These are phyloP conservation scores for Fusarium staphyleae DNA, from an alignment of 2,329 filamentous ascomycete species.

Conservation along the genomic window DNA sequence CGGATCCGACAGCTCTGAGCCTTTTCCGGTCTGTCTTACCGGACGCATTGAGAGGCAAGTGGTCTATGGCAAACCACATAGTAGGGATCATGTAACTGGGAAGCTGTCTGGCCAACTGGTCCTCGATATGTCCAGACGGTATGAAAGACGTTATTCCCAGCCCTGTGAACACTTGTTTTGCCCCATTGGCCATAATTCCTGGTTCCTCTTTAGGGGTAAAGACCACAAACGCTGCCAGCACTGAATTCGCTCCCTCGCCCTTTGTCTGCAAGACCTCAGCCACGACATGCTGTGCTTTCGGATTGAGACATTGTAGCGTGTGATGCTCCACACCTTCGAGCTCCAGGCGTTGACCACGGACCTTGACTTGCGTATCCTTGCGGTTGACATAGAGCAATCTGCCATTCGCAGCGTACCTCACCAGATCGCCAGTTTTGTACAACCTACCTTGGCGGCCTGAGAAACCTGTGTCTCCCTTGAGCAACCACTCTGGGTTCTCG, in stretches of 20 bases:
- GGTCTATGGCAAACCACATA: not conserved
- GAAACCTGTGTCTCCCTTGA: too few species aligned
- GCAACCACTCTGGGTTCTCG: not conserved
- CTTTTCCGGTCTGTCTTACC: slow-evolving; percentile 12
- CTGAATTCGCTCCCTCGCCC: not conserved
- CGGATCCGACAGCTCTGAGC: not conserved
- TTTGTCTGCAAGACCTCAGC: slow-evolving; percentile 2
- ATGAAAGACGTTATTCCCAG: not conserved
- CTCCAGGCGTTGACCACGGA: slow-evolving; percentile 2
- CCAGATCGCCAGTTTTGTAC: slow-evolving; percentile 5
- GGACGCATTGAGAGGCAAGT: not conserved
- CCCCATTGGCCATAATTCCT: too few species aligned
- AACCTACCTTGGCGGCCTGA: not conserved
- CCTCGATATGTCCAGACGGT: not conserved
- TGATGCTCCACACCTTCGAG: not conserved
- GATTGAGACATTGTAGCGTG: not conserved
- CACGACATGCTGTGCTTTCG: not conserved
- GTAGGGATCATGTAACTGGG: slow-evolving; percentile 13
- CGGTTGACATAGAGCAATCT: not conserved
- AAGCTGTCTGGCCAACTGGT: not conserved
- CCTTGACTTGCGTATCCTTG: slow-evolving; percentile 1
- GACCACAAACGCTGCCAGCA: not conserved
- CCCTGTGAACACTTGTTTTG: too few species aligned
- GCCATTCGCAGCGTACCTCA: not conserved
- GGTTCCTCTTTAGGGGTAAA: not conserved